Evolutionary conservation across 192 early-diverging fungal genomes (phyloP).

Genomic region (Dispira parvispora): DNA sequence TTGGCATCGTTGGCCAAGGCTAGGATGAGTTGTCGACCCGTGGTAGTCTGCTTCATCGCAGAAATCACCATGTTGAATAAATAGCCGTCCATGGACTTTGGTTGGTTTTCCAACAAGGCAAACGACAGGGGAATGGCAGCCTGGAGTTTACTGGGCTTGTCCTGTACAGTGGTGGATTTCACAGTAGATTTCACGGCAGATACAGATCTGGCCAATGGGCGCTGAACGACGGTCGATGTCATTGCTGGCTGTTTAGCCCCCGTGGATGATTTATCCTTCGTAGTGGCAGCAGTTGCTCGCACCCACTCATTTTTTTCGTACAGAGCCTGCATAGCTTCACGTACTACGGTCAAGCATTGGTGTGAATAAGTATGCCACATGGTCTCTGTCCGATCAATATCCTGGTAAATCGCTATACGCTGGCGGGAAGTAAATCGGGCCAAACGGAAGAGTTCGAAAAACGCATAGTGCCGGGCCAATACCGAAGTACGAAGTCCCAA

Average conservation of each 20-base stretch:
- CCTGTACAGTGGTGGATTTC: neutral
- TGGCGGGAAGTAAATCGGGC: neutral
- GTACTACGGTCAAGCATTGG: constrained; percentile 3
- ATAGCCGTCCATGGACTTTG: constrained; percentile 10
- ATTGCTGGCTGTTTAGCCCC: neutral
- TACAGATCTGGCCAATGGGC: neutral
- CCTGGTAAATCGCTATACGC: constrained; percentile 3
- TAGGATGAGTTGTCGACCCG: neutral
- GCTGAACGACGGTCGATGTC: neutral
- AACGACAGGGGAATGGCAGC: neutral
- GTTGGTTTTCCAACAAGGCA: neutral
- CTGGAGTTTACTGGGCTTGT: neutral
- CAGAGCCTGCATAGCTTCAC: neutral
- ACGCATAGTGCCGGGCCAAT: neutral
- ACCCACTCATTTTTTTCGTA: neutral
- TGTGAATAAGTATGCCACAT: neutral
- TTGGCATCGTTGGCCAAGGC: constrained; percentile 3
- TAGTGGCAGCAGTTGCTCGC: neutral
- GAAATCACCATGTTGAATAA: constrained; percentile 3
- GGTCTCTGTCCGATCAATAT: constrained; percentile 5
- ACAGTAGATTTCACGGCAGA: neutral
- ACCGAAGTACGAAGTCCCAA: neutral
- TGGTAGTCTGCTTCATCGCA: neutral
- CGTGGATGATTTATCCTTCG: neutral
- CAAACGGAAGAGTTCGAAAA: constrained; percentile 8